Evolutionary conservation across 2,329 filamentous ascomycete genomes (phyloP), one percentile per base, ranked within the genome.

Genomic region (Botrytis byssoidea): DNA sequence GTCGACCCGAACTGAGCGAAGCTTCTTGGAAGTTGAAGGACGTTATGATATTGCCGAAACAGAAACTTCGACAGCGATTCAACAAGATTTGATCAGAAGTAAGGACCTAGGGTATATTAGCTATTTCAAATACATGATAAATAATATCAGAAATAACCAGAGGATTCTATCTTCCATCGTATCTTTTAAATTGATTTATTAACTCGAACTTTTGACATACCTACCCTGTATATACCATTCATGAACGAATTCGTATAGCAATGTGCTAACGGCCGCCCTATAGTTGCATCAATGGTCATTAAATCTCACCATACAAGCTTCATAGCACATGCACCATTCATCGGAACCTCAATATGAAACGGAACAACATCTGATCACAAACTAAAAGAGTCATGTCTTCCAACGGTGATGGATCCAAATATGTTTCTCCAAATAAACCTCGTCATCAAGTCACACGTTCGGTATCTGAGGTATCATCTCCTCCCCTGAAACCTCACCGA

Each of bases 381-480:
- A 65, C 25, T 20, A 22, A 22, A 46, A 55, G 25, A 73, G 71
- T 55, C 61, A 75, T 75, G 73, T 70, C 73, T 70, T 69, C 74
- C 22, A 71, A 61, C 66, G 37, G 71, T 10, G 71, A 73, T 40
- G 55, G 55, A 60, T 69, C 71, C 37, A 73, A 69, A 42, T 46
- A 69, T 60, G 42, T 59, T 69, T 63, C 64, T 61, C 63, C 66
- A 46, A 70, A 35, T 25, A 51, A 48, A n/a, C 80, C 84, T 37
- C 85, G 85, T 74, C 88, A 88, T 77, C 86, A 88, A 77, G 83
- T 89, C 74, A 86, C 84, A 74, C 85, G 87, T 48, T 90, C 89
- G 65, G 78, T 78, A 57, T 75, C 75, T 29, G 79, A 80, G 37
- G 44, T 75, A 37, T 74, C 74, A 16, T 68, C 74, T 42, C 61